Conservation (phyloP, 1,139 yeast genomes). For the Geotrichum europaeum region DNA sequence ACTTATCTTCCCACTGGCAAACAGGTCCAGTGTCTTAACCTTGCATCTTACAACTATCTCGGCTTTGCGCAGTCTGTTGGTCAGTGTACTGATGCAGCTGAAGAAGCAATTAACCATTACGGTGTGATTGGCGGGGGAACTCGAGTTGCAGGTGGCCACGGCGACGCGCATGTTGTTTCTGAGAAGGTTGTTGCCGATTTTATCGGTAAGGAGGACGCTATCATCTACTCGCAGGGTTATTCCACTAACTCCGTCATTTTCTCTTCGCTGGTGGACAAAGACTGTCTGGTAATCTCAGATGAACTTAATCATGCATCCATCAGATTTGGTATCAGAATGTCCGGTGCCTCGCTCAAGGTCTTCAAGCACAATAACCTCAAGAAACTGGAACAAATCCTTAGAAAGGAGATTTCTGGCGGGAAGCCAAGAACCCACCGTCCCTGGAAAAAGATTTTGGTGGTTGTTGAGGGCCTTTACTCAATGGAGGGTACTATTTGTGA, state of each 20-base stretch:
- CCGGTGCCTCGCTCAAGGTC: slow-evolving; percentile 90
- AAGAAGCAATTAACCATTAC: slow-evolving; percentile 53
- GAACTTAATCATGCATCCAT: slow-evolving; percentile 94
- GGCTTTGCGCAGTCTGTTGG: slow-evolving; percentile 98
- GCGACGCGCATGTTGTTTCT: slow-evolving; percentile 66
- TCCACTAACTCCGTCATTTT: slow-evolving; percentile 94
- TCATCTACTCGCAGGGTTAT: slow-evolving; percentile 88
- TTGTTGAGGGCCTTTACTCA: slow-evolving; percentile 92
- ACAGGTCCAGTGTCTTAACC: slow-evolving; percentile 69
- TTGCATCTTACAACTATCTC: slow-evolving; percentile 86
- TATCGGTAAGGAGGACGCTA: slow-evolving; percentile 85
- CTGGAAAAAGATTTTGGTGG: slow-evolving; percentile 88
- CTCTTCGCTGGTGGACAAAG: slow-evolving; percentile 74
- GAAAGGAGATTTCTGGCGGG: slow-evolving; percentile 91
- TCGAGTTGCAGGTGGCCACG: slow-evolving; percentile 66
- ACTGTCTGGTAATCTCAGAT: slow-evolving; percentile 87
- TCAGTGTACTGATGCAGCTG: slow-evolving; percentile 76
- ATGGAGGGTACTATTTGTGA: slow-evolving; percentile 97
- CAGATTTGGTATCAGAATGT: slow-evolving; percentile 86
- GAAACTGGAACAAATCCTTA: slow-evolving; percentile 66
- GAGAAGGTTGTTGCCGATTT: slow-evolving; percentile 77
- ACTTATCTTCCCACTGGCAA: slow-evolving; percentile 68
- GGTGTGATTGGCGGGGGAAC: slow-evolving; percentile 82
- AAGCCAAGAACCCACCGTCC: slow-evolving; percentile 97
- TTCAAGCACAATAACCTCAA: slow-evolving; percentile 90